Evolutionary conservation across 2,329 filamentous ascomycete species (phyloP).

Genomic region (Dothiorella sarmentorum): DNA sequence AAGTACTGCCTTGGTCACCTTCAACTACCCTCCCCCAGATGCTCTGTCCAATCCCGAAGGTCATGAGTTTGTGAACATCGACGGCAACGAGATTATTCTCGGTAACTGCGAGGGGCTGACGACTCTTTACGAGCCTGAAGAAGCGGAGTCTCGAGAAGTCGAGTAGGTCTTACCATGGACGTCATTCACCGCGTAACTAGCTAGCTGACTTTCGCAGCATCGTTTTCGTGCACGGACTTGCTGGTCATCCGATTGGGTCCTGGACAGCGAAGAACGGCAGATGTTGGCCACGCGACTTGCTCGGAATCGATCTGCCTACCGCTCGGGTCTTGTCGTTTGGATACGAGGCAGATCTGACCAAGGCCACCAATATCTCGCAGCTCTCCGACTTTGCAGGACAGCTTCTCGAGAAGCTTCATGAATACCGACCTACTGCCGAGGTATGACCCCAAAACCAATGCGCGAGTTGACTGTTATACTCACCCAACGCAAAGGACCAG

Average conservation of each 20-base stretch:
- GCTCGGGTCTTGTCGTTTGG: not conserved
- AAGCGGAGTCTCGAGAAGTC: not conserved
- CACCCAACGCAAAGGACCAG: not conserved
- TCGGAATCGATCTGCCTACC: not conserved
- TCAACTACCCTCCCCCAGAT: not conserved
- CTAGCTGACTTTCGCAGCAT: not conserved
- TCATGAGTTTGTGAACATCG: not conserved
- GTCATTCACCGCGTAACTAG: not conserved
- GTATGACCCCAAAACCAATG: not conserved
- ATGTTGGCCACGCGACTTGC: not conserved
- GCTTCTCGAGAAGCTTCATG: not conserved
- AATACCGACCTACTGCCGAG: not conserved
- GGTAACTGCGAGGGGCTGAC: not conserved
- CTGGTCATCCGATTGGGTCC: not conserved
- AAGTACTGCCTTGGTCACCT: not conserved
- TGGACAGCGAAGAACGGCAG: not conserved
- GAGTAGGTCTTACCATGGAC: not conserved
- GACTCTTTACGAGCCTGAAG: not conserved
- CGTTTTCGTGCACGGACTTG: not conserved
- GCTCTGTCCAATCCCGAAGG: not conserved
- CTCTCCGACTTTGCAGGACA: not conserved
- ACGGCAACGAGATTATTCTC: not conserved
- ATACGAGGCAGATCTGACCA: not conserved
- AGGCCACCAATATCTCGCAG: not conserved
- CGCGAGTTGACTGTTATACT: not conserved